Percentiles rank a stretch among this genome's conserved stretches.
Conservation (phyloP, 805 yeast species). For the Pichia gijzeniarum region DNA sequence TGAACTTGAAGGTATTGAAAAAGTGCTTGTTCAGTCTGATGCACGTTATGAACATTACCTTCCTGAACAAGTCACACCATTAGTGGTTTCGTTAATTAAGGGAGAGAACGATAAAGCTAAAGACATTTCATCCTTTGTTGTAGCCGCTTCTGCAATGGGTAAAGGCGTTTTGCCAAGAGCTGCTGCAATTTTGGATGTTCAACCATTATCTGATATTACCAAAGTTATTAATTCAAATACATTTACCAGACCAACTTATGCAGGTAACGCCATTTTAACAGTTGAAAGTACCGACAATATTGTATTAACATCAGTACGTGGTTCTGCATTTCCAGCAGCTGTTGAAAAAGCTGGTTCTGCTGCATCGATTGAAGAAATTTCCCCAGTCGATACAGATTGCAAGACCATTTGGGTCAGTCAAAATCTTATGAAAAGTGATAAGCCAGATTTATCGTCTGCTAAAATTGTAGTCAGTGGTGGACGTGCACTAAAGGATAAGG, state of each 20-base stretch:
- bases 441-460: constrained; percentile 90
- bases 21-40: constrained; percentile 54
- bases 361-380: constrained; percentile 43
- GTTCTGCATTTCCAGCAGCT: constrained; percentile 65
- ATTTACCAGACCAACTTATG: constrained; percentile 90
- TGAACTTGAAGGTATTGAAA: constrained; percentile 46
- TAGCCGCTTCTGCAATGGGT: constrained; percentile 82
- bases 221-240: constrained; percentile 60
- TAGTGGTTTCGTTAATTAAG: constrained; percentile 43
- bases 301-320: constrained; percentile 70
- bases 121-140: constrained; percentile 63
- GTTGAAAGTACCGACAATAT: constrained; percentile 62
- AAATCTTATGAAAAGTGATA: constrained; percentile 65
- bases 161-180: constrained; percentile 81
- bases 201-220: constrained; percentile 80
- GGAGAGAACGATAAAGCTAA: constrained; percentile 30
- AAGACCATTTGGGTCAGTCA: constrained; percentile 67
- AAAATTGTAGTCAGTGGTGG: constrained; percentile 84
- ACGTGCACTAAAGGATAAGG: constrained; percentile 86
- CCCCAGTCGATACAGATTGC: constrained; percentile 32
- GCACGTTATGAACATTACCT: constrained; percentile 58
- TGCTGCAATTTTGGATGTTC: constrained; percentile 78
- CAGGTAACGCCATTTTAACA: constrained; percentile 89
- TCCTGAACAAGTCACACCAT: constrained; percentile 79
- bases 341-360: constrained; percentile 29